These are phyloP conservation scores for Clavispora fructus DNA, from an alignment of 805 yeast species.

Conservation along the genomic window DNA sequence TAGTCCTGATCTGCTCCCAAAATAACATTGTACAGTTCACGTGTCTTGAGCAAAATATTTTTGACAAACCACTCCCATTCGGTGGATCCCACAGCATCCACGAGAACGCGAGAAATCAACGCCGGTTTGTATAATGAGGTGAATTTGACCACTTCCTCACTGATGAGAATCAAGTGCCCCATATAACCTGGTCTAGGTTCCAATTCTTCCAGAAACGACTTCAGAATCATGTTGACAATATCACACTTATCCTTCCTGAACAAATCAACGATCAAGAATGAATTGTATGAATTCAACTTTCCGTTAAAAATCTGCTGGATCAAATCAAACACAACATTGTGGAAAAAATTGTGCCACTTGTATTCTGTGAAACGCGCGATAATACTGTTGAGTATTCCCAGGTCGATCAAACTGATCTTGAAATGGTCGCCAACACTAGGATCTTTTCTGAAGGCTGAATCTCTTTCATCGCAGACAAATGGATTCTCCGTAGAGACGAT, in stretches of 20 bases:
- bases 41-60: slow-evolving; percentile 44
- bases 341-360: slow-evolving; percentile 97
- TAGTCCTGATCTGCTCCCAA: slow-evolving; percentile 39
- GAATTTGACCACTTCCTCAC: slow-evolving; percentile 94
- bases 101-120: slow-evolving; percentile 52
- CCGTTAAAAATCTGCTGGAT: slow-evolving; percentile 94
- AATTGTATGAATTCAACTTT: slow-evolving; percentile 82
- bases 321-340: slow-evolving; percentile 94
- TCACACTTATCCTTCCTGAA: slow-evolving; percentile 20
- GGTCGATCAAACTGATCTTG: slow-evolving; percentile 77
- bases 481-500: slow-evolving; percentile 39
- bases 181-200: slow-evolving; percentile 82
- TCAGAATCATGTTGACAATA: slow-evolving; percentile 34
- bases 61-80: slow-evolving; percentile 49
- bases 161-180: slow-evolving; percentile 93
- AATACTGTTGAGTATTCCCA: slow-evolving; percentile 61
- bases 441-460: slow-evolving; percentile 35
- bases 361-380: slow-evolving; percentile 70
- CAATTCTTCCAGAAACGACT: slow-evolving; percentile 42
- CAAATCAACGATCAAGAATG: slow-evolving; percentile 33
- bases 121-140: slow-evolving; percentile 57
- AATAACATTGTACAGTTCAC: slow-evolving; percentile 54
- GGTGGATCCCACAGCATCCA: slow-evolving; percentile 46
- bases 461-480: slow-evolving; percentile 34
- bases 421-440: slow-evolving; percentile 85